Conservation (phyloP, 495 filamentous ascomycete genomes). For the Astrothelium macrocarpum region DNA sequence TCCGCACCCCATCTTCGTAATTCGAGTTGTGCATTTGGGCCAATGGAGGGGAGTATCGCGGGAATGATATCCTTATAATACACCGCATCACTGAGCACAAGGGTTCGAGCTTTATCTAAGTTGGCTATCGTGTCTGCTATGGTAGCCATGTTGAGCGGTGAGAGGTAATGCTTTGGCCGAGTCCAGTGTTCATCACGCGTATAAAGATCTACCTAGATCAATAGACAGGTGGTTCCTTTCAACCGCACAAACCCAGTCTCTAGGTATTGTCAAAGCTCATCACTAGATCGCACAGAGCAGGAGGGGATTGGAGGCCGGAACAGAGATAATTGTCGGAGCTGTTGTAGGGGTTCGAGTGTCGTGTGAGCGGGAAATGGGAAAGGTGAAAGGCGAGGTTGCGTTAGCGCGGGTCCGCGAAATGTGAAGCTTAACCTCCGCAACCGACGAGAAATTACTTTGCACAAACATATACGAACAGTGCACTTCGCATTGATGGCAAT, state of each 20-base stretch:
- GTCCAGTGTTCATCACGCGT: slow-evolving; percentile 1
- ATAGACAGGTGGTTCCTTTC: background rate
- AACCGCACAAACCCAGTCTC: background rate
- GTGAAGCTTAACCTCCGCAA: slow-evolving; percentile 3
- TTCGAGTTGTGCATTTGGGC: slow-evolving; percentile 60
- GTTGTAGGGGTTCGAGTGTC: background rate
- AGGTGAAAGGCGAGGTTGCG: background rate
- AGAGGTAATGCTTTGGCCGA: background rate
- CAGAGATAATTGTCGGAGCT: background rate
- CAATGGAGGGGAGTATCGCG: slow-evolving; percentile 81
- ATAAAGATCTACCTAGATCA: background rate
- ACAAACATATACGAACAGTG: no score
- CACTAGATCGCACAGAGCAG: background rate
- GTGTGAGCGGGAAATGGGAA: background rate
- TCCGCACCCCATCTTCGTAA: slow-evolving; percentile 92
- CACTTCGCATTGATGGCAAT: background rate
- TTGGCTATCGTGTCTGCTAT: slow-evolving; percentile 29
- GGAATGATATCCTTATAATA: slow-evolving; percentile 86
- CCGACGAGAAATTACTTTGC: background rate
- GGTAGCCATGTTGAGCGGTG: slow-evolving; percentile 38
- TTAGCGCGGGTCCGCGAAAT: background rate
- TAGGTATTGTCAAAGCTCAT: background rate
- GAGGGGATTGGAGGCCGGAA: background rate
- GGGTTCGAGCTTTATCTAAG: slow-evolving; percentile 75
- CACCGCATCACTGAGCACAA: slow-evolving; percentile 70